Evolutionary conservation across 2,329 filamentous ascomycete genomes (phyloP), one percentile per base, ranked within the genome.

Genomic region (Arthrinium puccinioides): DNA sequence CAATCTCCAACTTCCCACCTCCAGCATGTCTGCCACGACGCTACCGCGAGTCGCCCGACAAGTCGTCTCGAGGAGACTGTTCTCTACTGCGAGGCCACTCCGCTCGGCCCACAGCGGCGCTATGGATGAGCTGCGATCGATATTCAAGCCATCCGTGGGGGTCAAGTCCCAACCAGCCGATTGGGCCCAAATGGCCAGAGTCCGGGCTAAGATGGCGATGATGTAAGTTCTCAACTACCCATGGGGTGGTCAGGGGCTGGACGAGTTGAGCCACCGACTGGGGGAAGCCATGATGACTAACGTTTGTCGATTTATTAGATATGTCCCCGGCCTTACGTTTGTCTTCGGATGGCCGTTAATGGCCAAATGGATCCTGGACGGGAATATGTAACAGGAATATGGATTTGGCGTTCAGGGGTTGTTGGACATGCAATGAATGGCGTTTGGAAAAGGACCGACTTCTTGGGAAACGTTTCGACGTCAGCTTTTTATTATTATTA

Each of bases 161-260:
- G 24, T 36, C 33, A 36, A 36, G 33, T 36, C 33, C 16, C 33
- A 36, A 16, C 24, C 24, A n/a, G 33, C 33, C 8, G 33, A 36
- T 24, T 36, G 24, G 23, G 25, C 23, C 13, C 24, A 28, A 6
- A 36, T 36, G 33, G 5, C 21, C 14, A 18, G 23, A 5, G 26
- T 20, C 23, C 33, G 33, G 7, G 33, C 33, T 18, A 24, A 26
- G 6, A 36, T 24, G 11, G 26, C 28, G 14, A 24, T 18, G 11
- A 28, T 36, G 33, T 36, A 28, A 36, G 33, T 28, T 4, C 24
- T n/a, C 26, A 6, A 15, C 10, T 20, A 7, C 25, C 24, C 5
- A 13, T 27, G 25, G 6, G n/a, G n/a, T n/a, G n/a, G n/a, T n/a
- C n/a, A n/a, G n/a, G n/a, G n/a, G n/a, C n/a, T n/a, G n/a, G n/a